Base-by-base conservation (phyloP, 805 yeast species). In the Candida pseudoglaebosa region DNA sequence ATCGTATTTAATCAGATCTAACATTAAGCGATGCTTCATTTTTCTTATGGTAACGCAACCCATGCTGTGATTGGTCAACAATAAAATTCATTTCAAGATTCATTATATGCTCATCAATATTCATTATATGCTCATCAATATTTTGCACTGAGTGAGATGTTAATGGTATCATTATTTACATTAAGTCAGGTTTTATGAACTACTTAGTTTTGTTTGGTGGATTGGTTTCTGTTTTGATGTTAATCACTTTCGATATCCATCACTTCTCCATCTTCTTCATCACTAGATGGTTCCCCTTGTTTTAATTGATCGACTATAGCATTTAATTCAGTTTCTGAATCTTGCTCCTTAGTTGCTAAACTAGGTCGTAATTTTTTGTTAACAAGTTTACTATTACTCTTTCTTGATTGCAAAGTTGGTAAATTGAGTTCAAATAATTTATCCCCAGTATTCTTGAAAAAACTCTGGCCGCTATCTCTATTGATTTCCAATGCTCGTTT, bases 401-500 rank as follows among this genome's bases (percentile, higher is more conserved):
- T 30, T 21, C 34, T 19, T 32, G 31, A 16, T 26, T 32, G 31
- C 22, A 33, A n/a, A 19, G 41, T 24, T 32, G 31, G 22, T 3
- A 28, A 9, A 30, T 39, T 21, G 31, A 19, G n/a, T 21, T 28
- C 26, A 16, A 61, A 44, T 4, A 53, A 35, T 18, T 46, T 47
- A 6, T 52, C 45, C 13, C 41, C 56, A 1, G 62, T 46, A 21
- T 45, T 53, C 16, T 43, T 47, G 43, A 61, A 49, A 44, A 68
- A 67, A 24, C 34, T 28, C 3, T 40, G 44, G 22, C 49, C 45
- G n/a, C 47, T 40, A 18, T 44, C 45, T 40, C 61, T 48, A 56
- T 82, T 83, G 20, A 73, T 66, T 43, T 82, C 89, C 36, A 84
- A 62, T 3, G 98, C 96, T 45, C 95, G 74, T 47, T 78, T 78